A percentile compares a stretch with the other conserved stretches of the same genome.
phyloP scores from a whole-genome alignment of 768 basidiomycete genomes.

The Dendrothele bispora region DNA sequence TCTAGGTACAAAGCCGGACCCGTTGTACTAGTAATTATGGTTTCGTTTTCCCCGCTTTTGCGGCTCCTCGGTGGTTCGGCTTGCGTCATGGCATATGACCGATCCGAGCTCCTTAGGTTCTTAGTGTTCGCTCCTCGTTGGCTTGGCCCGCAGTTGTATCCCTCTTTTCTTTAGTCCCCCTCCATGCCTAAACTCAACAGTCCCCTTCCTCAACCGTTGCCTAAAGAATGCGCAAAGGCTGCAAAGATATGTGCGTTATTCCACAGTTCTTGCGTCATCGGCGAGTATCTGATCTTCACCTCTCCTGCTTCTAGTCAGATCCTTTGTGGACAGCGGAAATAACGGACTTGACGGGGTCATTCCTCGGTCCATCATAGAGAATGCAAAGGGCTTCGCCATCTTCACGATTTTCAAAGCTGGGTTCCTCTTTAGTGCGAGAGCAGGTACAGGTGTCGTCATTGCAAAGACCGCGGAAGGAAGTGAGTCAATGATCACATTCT shows the following conservation, averaged over 20 bases:
- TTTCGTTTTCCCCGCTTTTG: too few relatives aligned
- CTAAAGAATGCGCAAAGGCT: conserved; percentile 86
- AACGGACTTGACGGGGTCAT: conserved; percentile 77
- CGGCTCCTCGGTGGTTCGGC: too few relatives aligned
- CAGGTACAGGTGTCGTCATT: conserved; percentile 86
- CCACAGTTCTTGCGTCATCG: too few relatives aligned
- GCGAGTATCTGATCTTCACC: neutral
- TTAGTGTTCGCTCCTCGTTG: neutral
- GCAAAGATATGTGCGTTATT: conserved; percentile 73
- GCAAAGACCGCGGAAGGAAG: conserved; percentile 79
- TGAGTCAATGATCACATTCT: conserved; percentile 47
- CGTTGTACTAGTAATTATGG: too few relatives aligned
- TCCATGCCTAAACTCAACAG: conserved; percentile 49
- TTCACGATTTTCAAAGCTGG: conserved; percentile 86
- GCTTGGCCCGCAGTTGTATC: neutral
- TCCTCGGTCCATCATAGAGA: conserved; percentile 47
- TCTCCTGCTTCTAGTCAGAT: conserved; percentile 54
- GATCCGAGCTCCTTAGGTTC: neutral
- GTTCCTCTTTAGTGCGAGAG: conserved; percentile 68
- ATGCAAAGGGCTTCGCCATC: conserved; percentile 80
- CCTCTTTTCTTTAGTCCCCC: neutral
- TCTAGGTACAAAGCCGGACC: too few relatives aligned
- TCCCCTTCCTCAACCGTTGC: conserved; percentile 58
- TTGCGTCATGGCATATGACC: neutral
- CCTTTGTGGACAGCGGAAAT: conserved; percentile 79